Conservation (phyloP, 1,139 yeast species). For the Taphrina sp. region DNA sequence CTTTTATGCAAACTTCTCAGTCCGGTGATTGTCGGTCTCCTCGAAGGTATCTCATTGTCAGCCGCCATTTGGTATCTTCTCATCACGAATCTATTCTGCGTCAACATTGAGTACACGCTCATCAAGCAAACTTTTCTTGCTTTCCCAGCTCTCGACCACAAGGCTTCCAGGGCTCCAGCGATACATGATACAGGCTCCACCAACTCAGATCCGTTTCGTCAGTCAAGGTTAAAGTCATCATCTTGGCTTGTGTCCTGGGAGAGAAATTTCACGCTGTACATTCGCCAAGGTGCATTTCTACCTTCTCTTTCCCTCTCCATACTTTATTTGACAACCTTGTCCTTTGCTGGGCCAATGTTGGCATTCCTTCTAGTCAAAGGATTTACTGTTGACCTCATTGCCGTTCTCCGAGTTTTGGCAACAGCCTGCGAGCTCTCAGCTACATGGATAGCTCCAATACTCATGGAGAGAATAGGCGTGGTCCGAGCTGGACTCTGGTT, state of each 20-base stretch:
- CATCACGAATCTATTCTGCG: no score
- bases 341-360: background rate
- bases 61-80: no score
- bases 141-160: no score
- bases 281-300: background rate
- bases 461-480: background rate
- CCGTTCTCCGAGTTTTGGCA: background rate
- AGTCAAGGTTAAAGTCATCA: no score
- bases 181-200: no score
- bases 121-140: no score
- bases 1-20: background rate
- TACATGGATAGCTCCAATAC: background rate
- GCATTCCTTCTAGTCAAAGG: background rate
- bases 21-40: no score
- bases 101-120: no score
- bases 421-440: background rate
- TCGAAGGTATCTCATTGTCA: no score
- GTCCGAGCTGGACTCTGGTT: background rate
- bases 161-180: no score
- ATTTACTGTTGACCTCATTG: background rate
- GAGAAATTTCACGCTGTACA: background rate
- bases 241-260: no score
- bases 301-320: background rate
- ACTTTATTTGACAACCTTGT: background rate
- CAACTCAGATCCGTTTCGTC: no score